Conservation (phyloP, 2,329 filamentous ascomycete species). For the Fonsecaea monophora region DNA sequence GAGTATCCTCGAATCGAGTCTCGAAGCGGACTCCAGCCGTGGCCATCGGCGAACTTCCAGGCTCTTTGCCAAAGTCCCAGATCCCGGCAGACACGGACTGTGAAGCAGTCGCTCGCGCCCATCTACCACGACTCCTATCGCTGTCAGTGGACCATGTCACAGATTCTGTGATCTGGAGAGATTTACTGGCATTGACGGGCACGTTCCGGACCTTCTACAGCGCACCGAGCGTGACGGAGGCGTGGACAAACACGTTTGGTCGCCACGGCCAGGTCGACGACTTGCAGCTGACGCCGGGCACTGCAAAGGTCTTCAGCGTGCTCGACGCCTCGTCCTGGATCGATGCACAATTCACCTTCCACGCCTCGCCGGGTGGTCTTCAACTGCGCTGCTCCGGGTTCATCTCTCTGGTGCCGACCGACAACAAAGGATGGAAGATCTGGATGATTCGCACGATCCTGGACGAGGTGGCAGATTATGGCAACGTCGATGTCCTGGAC, state of each 20-base stretch:
- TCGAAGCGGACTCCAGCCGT: neutral
- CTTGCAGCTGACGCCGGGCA: neutral
- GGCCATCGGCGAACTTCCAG: neutral
- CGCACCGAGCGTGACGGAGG: neutral
- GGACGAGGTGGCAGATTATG: neutral
- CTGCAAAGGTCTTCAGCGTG: neutral
- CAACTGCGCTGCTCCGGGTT: neutral
- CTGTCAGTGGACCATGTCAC: neutral
- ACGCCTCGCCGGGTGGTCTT: neutral
- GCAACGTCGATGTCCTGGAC: neutral
- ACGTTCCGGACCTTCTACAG: neutral
- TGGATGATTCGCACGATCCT: neutral
- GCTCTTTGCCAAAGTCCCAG: neutral
- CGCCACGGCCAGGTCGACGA: neutral
- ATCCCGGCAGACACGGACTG: neutral
- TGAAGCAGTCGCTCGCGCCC: neutral
- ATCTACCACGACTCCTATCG: neutral
- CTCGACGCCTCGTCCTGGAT: neutral
- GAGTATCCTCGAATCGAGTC: neutral
- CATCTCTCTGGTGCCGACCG: neutral
- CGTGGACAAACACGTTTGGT: neutral
- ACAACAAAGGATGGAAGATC: neutral
- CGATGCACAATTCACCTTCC: neutral
- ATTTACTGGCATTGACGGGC: neutral
- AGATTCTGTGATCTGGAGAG: neutral